Percentiles rank a stretch among this genome's conserved stretches.
These are phyloP conservation scores for Ilex aquifolium DNA, from an alignment of 257 asterid species.

Conservation along the genomic window DNA sequence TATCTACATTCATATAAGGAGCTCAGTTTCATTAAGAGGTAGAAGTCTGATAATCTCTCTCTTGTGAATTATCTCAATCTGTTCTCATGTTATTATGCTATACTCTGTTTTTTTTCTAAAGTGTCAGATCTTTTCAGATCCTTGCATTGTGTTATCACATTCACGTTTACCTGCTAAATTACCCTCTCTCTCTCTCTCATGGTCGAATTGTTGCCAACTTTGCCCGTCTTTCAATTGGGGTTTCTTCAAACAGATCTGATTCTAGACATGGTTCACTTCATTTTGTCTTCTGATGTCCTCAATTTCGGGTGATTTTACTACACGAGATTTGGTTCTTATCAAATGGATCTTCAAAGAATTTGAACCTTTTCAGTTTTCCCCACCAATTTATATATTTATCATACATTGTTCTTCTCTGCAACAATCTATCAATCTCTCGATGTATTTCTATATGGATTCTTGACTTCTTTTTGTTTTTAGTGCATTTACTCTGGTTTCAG, in stretches of 20 bases:
- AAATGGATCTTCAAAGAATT: neutral
- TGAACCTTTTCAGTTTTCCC: neutral
- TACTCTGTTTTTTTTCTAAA: too few relatives aligned
- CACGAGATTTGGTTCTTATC: constrained; percentile 5
- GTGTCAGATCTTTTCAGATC: constrained; percentile 7
- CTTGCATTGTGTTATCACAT: constrained; percentile 8
- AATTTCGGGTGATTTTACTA: neutral
- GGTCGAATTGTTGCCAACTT: constrained; percentile 1
- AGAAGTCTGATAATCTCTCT: too few relatives aligned
- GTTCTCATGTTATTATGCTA: too few relatives aligned
- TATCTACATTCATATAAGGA: too few relatives aligned
- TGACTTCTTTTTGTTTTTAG: too few relatives aligned
- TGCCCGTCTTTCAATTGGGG: neutral
- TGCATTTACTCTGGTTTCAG: too few relatives aligned
- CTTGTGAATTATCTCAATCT: too few relatives aligned
- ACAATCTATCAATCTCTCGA: too few relatives aligned
- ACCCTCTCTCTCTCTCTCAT: constrained; percentile 1
- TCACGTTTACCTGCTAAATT: neutral
- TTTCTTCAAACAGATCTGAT: constrained; percentile 4
- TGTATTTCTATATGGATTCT: too few relatives aligned
- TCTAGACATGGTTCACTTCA: neutral
- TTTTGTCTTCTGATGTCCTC: too few relatives aligned
- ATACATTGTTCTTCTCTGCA: neutral
- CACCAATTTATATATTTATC: constrained; percentile 3
- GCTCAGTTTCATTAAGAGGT: too few relatives aligned